phyloP scores from a whole-genome alignment of 2,329 filamentous ascomycete species.

The Cladobotryum mycophilum region DNA sequence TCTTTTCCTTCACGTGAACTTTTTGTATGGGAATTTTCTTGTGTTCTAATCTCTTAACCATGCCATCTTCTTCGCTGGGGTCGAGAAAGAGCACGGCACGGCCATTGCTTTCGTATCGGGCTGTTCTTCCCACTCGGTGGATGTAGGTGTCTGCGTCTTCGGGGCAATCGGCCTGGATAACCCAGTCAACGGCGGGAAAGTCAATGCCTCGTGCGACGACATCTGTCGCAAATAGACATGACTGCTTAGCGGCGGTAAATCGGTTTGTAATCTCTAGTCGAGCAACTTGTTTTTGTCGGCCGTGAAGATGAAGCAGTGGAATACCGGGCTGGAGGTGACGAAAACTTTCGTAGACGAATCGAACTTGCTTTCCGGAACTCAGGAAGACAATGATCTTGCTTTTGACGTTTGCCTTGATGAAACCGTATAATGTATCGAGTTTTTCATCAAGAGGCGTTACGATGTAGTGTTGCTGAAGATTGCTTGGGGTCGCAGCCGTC shows the following conservation, averaged over 20 bases:
- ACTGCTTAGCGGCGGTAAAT: constrained; percentile 73
- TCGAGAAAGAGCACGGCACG: constrained; percentile 87
- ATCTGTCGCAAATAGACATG: constrained; percentile 91
- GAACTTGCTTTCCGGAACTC: constrained; percentile 91
- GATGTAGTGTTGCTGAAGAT: constrained; percentile 86
- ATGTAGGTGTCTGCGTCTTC: constrained; percentile 98
- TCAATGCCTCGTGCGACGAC: constrained; percentile 91
- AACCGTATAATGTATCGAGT: constrained; percentile 85
- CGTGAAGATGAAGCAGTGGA: constrained; percentile 84
- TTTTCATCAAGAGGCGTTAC: constrained; percentile 81
- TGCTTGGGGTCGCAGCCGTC: constrained; percentile 69
- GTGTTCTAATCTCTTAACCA: constrained; percentile 75
- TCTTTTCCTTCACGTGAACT: constrained; percentile 82
- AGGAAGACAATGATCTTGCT: constrained; percentile 94
- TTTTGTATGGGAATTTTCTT: constrained; percentile 85
- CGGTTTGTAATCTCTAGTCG: constrained; percentile 80
- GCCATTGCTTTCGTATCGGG: constrained; percentile 84
- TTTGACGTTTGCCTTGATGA: constrained; percentile 85
- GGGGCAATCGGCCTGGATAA: constrained; percentile 95
- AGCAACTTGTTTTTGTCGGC: constrained; percentile 85
- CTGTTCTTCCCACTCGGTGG: constrained; percentile 88
- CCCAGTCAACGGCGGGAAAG: constrained; percentile 96
- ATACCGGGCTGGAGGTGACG: constrained; percentile 92
- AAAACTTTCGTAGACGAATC: constrained; percentile 91
- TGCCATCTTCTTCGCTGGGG: constrained; percentile 86